Percentiles rank a stretch among this genome's conserved stretches.
phyloP scores from a whole-genome alignment of 2,329 filamentous ascomycete species.

The Colletotrichum tanaceti region DNA sequence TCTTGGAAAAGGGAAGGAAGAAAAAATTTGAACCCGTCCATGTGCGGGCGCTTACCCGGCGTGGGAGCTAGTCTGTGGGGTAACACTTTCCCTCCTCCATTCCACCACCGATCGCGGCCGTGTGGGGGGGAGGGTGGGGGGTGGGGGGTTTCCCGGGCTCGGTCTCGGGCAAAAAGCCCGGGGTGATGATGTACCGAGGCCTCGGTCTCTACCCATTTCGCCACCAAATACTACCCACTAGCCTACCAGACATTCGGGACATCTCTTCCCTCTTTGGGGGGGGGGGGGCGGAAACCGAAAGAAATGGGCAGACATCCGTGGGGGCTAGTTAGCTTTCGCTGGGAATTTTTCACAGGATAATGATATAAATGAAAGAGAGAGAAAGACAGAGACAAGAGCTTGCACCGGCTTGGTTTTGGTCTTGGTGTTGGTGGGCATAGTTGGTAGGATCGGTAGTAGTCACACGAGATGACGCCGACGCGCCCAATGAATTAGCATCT shows the following conservation, averaged over 20 bases:
- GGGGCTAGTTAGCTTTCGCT: neutral
- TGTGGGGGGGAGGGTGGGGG: conserved; percentile 5
- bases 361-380: neutral
- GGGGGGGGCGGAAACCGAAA: neutral
- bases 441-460: neutral
- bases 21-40: neutral
- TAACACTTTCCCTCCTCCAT: conserved; percentile 22
- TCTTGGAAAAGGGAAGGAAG: neutral
- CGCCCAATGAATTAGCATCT: conserved; percentile 17
- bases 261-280: neutral
- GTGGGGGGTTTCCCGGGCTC: neutral
- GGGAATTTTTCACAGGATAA: conserved; percentile 6
- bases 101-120: conserved; percentile 35
- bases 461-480: neutral
- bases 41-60: conserved; percentile 22
- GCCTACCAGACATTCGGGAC: conserved; percentile 2
- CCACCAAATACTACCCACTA: neutral
- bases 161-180: conserved; percentile 33
- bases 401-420: neutral
- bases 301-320: conserved; percentile 1
- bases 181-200: conserved; percentile 34
- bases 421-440: neutral
- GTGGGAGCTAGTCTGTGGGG: conserved; percentile 22
- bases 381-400: too few species aligned
- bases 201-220: neutral